Conservation (phyloP, 2,329 filamentous ascomycete species). For the Diplodia seriata region DNA sequence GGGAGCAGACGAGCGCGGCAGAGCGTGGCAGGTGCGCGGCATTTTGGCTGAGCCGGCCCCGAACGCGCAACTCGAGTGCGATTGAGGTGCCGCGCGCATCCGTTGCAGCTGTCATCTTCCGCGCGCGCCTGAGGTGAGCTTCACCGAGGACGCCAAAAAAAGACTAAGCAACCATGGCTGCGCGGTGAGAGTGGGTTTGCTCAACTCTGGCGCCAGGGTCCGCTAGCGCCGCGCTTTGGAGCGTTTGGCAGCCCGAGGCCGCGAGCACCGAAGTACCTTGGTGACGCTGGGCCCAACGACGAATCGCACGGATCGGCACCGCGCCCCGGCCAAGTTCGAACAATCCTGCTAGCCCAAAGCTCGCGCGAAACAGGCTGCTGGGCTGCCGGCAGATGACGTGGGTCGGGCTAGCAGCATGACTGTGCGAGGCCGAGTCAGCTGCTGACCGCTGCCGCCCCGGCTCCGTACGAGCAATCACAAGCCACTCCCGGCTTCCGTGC, state of each 20-base stretch:
- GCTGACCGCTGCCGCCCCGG: conserved; percentile 13
- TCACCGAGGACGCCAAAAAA: not conserved
- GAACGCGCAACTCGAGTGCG: not conserved
- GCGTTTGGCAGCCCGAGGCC: not conserved
- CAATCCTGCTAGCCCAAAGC: not conserved
- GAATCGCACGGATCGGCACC: too few species aligned
- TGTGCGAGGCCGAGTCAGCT: conserved; percentile 14
- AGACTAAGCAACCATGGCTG: not conserved
- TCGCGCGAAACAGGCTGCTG: too few species aligned
- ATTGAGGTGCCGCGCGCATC: conserved; percentile 5
- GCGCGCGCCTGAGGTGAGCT: too few species aligned
- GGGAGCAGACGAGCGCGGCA: conserved; percentile 22
- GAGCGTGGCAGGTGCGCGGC: conserved; percentile 8
- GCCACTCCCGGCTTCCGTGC: conserved; percentile 26
- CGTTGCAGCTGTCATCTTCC: not conserved
- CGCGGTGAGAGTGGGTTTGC: not conserved
- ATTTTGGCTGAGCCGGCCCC: conserved; percentile 24
- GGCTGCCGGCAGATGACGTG: conserved; percentile 11
- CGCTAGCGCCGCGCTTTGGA: not conserved
- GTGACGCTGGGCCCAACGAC: too few species aligned
- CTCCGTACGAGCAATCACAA: conserved; percentile 30
- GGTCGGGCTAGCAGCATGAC: conserved; percentile 5
- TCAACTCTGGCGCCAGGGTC: conserved; percentile 4
- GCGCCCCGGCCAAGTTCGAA: not conserved
- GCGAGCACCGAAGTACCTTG: too few species aligned